A percentile compares a stretch with the other conserved stretches of the same genome.
Conservation (phyloP, 495 filamentous ascomycete genomes). For the Astrocystis sublimbata region DNA sequence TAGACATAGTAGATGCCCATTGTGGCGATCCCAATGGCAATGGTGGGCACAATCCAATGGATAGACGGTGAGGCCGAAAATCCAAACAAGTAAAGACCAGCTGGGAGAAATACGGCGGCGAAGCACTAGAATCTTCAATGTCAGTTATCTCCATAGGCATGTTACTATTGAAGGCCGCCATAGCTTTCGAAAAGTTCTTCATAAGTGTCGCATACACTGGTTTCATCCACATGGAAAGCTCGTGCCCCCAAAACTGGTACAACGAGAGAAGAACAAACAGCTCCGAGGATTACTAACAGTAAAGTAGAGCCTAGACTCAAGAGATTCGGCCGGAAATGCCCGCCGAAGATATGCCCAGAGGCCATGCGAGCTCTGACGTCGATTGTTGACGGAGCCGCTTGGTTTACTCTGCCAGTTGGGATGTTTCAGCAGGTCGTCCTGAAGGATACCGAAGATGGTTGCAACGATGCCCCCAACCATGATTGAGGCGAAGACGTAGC, state of each 20-base stretch:
- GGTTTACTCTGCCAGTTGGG: constrained; percentile 41
- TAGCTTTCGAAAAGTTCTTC: no score
- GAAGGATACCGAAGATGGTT: constrained; percentile 73
- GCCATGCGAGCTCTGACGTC: constrained; percentile 8
- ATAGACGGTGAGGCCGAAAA: constrained; percentile 68
- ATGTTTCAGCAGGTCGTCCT: constrained; percentile 54
- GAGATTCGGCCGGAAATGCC: constrained; percentile 52
- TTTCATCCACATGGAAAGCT: no score
- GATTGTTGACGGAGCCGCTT: constrained; percentile 38
- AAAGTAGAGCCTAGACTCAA: constrained; percentile 82
- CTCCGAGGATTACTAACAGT: no score
- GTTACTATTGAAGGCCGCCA: no score
- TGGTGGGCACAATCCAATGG: constrained; percentile 75
- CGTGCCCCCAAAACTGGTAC: no score
- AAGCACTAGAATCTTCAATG: no score
- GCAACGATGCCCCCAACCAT: constrained; percentile 66
- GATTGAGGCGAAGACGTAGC: constrained; percentile 74
- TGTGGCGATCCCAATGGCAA: constrained; percentile 71
- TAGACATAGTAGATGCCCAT: constrained; percentile 91
- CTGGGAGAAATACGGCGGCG: constrained; percentile 63
- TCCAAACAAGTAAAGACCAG: constrained; percentile 72
- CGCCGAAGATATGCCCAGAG: constrained; percentile 42
- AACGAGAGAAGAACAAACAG: no score
- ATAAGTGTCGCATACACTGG: no score
- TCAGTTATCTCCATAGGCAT: no score